phyloP scores from a whole-genome alignment of 2,329 filamentous ascomycete genomes.

The Torrubiella hemipterigena region DNA sequence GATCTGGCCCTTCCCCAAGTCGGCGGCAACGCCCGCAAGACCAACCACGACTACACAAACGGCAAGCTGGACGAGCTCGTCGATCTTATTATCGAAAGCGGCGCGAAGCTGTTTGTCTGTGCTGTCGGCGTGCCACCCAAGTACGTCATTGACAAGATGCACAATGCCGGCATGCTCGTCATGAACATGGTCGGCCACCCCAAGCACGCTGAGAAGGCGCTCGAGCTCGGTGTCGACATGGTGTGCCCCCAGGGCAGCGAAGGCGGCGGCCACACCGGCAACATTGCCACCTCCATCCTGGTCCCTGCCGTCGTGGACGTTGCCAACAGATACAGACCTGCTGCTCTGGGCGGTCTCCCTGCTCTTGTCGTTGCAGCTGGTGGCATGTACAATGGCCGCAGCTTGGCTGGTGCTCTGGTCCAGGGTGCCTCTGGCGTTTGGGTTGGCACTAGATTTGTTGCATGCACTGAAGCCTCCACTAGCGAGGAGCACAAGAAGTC shows the following conservation, averaged over 20 bases:
- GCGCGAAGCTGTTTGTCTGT: conserved; percentile 74
- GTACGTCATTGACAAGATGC: conserved; percentile 61
- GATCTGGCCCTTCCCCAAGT: conserved; percentile 87
- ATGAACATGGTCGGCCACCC: conserved; percentile 99
- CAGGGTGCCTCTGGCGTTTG: conserved; percentile 81
- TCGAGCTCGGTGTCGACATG: conserved; percentile 78
- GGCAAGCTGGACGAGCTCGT: conserved; percentile 82
- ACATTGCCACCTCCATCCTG: conserved; percentile 74
- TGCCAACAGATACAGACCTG: conserved; percentile 57
- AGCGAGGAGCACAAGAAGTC: conserved; percentile 72
- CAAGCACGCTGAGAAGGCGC: conserved; percentile 78
- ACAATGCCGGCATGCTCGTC: conserved; percentile 66
- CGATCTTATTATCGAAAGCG: conserved; percentile 72
- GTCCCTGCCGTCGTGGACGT: conserved; percentile 82
- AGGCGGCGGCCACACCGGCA: conserved; percentile 89
- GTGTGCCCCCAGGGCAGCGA: conserved; percentile 89
- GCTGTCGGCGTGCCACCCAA: conserved; percentile 83
- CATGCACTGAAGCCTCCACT: conserved; percentile 67
- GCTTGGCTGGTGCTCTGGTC: conserved; percentile 71
- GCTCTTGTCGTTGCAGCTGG: conserved; percentile 82
- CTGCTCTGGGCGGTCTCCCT: conserved; percentile 52
- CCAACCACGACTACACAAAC: conserved; percentile 91
- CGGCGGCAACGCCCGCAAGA: conserved; percentile 70
- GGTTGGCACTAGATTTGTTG: conserved; percentile 90
- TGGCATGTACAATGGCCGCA: conserved; percentile 71